phyloP scores from a whole-genome alignment of 164 flowering plant species.

The Stephania yunnanensis region DNA sequence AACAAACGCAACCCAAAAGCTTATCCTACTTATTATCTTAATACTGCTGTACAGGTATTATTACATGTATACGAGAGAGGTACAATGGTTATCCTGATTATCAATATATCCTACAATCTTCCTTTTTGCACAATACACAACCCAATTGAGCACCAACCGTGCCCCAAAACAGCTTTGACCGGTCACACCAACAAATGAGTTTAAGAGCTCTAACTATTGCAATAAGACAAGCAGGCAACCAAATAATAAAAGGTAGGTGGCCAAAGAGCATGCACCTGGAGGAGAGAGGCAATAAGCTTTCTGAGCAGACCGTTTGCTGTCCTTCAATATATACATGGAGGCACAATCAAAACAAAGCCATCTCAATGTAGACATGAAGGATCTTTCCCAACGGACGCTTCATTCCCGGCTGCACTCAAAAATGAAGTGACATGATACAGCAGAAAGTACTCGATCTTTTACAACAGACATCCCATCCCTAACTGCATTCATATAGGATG shows the following conservation, averaged over 20 bases:
- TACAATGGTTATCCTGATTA: not conserved
- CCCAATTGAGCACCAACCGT: not conserved
- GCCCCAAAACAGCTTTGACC: not conserved
- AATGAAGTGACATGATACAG: not conserved
- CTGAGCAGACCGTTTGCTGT: not conserved
- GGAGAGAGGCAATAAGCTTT: not conserved
- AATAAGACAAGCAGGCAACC: not conserved
- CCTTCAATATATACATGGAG: not conserved
- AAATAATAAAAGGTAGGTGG: not conserved
- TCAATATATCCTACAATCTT: not conserved
- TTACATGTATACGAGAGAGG: not conserved
- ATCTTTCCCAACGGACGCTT: not conserved
- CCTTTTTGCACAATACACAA: not conserved
- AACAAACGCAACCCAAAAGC: constrained; percentile 1
- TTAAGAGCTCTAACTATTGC: not conserved
- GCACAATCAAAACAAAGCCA: not conserved
- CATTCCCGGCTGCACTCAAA: not conserved
- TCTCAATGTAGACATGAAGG: not conserved
- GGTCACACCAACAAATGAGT: not conserved
- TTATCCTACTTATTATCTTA: not conserved
- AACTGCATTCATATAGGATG: not conserved
- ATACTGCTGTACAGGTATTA: not conserved
- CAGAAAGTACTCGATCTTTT: too few relatives aligned
- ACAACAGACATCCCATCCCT: not conserved
- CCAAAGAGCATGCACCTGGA: not conserved